Base-by-base conservation (phyloP, 148 eudicot genomes). In the Linanthus parryae region DNA sequence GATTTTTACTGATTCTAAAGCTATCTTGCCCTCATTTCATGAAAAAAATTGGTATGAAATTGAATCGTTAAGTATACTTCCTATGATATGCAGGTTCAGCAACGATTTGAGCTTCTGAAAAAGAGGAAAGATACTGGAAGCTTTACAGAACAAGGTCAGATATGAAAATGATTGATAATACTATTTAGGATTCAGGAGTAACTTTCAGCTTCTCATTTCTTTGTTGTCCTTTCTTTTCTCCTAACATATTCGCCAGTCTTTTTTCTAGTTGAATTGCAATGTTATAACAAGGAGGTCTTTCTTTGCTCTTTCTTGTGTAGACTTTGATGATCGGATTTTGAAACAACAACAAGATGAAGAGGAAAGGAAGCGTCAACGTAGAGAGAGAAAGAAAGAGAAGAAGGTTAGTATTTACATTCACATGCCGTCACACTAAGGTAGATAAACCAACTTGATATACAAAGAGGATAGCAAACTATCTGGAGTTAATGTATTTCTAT, bases 311-410 rank as follows among this genome's bases (percentile, higher is more conserved):
- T 38, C 2, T 29, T 52, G 52, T 55, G 42, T 69, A 91, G 97
- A 83, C 67, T 77, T 86, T 44, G 97, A 91, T 69, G 95, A 86
- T 44, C 71, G 95, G 58, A 84, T 92, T 50, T 56, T 87, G 54
- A 92, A 92, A 72, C 98, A 81, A 62, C 94, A 92, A 62, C 81
- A 87, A 71, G 98, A 92, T 46, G 98, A 92, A 60, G 97, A 90
- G 74, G 98, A 92, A 70, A 81, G 79, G 57, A 91, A 87, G 73
- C 96, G 94, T 8, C 94, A 73, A 57, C 86, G 83, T 11, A 77
- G 94, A 25, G 98, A 92, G 68, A 82, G 68, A 52, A 92, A 92
- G 82, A 92, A 92, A 71, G 98, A 92, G 70, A 92, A 92, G 75
- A 92, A 92, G 97, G 95, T 86, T 56, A 54, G 79, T 73, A 22